phyloP scores from a whole-genome alignment of 768 basidiomycete species.

The Mycena albidolilacea region DNA sequence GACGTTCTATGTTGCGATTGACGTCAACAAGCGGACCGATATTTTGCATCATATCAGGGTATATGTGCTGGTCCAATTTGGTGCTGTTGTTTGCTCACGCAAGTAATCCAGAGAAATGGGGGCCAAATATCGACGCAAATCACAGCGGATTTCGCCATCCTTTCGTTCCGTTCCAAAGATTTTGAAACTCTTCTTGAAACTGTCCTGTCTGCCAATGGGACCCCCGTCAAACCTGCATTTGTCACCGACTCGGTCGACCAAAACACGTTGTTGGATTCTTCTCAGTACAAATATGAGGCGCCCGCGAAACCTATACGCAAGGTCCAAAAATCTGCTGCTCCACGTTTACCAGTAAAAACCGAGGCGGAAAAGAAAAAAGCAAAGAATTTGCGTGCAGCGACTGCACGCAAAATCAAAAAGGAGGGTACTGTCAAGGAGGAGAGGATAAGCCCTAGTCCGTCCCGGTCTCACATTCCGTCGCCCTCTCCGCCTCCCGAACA shows the following conservation, averaged over 20 bases:
- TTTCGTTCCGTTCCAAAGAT: constrained; percentile 66
- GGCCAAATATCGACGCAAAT: constrained; percentile 71
- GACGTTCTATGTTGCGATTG: constrained; percentile 79
- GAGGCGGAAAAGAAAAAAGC: constrained; percentile 23
- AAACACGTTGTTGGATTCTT: constrained; percentile 59
- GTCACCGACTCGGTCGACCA: constrained; percentile 66
- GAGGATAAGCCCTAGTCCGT: constrained; percentile 5
- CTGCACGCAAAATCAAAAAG: constrained; percentile 17
- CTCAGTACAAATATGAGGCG: constrained; percentile 59
- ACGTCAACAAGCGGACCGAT: constrained; percentile 66
- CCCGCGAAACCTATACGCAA: constrained; percentile 43
- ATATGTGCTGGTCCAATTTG: constrained; percentile 40
- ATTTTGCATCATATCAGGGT: constrained; percentile 76
- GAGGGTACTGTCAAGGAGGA: constrained; percentile 18
- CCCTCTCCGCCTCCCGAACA: constrained; percentile 58
- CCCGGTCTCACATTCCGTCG: constrained; percentile 21
- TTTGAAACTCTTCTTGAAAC: constrained; percentile 62
- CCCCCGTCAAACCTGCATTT: constrained; percentile 68
- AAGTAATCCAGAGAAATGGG: constrained; percentile 69
- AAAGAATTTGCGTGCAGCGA: constrained; percentile 5
- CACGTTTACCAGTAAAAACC: constrained; percentile 18
- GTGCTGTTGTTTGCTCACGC: neutral
- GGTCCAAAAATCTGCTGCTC: constrained; percentile 26
- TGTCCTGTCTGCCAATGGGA: constrained; percentile 54
- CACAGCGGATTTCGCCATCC: constrained; percentile 73